Evolutionary conservation across 176 grass and related monocot species (phyloP), one percentile per base, ranked within the genome.

Genomic region (Themeda triandra): DNA sequence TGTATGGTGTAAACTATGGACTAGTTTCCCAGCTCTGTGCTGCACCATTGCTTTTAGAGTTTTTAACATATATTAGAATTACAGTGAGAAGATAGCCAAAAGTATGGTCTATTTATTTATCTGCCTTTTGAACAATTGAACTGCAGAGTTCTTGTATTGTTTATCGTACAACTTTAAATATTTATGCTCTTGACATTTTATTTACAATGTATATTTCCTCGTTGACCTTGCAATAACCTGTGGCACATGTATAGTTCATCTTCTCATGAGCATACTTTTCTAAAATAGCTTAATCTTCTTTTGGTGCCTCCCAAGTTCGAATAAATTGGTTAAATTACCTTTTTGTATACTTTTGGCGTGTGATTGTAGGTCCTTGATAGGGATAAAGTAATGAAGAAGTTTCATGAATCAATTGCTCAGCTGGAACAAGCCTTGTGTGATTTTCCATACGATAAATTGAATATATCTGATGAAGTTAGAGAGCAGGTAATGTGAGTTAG

Each of bases 401-500:
- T 94, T 59, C 79, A 89, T 32, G 86, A 84, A 65, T 87, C 92
- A 73, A 77, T 89, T 74, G 42, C 71, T 81, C 84, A 89, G 72
- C 72, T 97, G 76, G 92, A 92, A 66, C 84, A 93, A 80, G 85
- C 88, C 75, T 81, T 97, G 75, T 71, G 62, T 59, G 75, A 79
- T 78, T 71, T 95, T 86, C 74, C 88, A 6, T 88, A 92, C 41
- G 69, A 80, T 68, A 80, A 97, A 73, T 76, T 95, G 85, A 84
- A 84, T 67, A 92, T 93, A 89, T 94, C 95, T 69, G 88, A 94
- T 90, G 95, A 97, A 92, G 90, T 97, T 86, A 88, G 82, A 81
- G 95, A 97, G 68, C 95, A 97, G 90, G 95, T 89, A 91, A 66
- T 30, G 14, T 66, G 44, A 44, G 45, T 18, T 51, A 23, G 56